phyloP scores from a whole-genome alignment of 805 yeast genomes.

The Candida maesae region DNA sequence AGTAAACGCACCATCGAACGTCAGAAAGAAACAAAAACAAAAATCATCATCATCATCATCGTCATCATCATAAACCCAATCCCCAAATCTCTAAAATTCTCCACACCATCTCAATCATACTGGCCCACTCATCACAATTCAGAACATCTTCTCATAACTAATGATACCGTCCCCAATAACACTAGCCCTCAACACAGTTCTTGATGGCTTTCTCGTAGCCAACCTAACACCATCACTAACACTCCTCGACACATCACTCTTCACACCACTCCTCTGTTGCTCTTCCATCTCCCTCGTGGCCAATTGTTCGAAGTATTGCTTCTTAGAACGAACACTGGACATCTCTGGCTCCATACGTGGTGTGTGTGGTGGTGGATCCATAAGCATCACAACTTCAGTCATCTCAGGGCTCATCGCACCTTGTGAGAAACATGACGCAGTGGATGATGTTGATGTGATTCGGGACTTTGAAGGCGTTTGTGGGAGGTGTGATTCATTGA shows the following conservation, averaged over 20 bases:
- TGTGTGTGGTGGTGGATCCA: background rate
- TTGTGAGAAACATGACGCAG: slow-evolving; percentile 7
- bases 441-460: slow-evolving; percentile 3
- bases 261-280: background rate
- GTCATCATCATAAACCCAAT: no score
- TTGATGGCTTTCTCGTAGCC: slow-evolving; percentile 15
- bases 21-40: no score
- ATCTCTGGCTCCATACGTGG: background rate
- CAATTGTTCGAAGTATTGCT: slow-evolving; percentile 20
- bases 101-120: no score
- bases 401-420: background rate
- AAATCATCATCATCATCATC: no score
- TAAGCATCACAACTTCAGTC: background rate
- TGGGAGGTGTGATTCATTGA: background rate
- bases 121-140: no score
- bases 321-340: slow-evolving; percentile 14
- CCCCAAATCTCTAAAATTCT: no score
- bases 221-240: background rate
- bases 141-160: slow-evolving; percentile 22
- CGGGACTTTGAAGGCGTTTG: slow-evolving; percentile 1
- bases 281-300: background rate
- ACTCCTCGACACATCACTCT: background rate
- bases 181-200: slow-evolving; percentile 21
- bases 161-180: slow-evolving; percentile 21
- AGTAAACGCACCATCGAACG: no score